Percentiles rank a stretch among this genome's conserved stretches.
phyloP scores from a whole-genome alignment of 2,329 filamentous ascomycete species.

The Westerdykella aurantiaca region DNA sequence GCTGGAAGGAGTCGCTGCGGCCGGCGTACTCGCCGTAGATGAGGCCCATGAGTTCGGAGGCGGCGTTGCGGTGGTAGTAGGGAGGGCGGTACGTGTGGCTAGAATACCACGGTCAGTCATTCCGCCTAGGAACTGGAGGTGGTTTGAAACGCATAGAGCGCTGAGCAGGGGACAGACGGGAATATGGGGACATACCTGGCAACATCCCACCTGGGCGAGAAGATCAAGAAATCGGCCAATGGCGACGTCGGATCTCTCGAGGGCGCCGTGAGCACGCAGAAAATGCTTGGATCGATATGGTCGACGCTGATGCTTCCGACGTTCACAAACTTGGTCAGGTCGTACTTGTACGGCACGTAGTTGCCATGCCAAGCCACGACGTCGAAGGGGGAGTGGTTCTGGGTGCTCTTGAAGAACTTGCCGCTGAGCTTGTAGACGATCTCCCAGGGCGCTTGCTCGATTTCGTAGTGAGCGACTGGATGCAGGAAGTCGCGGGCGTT shows the following conservation, averaged over 20 bases:
- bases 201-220: constrained; percentile 60
- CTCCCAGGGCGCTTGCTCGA: constrained; percentile 41
- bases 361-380: constrained; percentile 76
- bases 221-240: constrained; percentile 60
- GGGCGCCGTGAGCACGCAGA: constrained; percentile 59
- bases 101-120: neutral
- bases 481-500: constrained; percentile 61
- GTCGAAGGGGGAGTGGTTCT: constrained; percentile 70
- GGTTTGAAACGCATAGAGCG: constrained; percentile 5
- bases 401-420: constrained; percentile 58
- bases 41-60: constrained; percentile 62
- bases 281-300: constrained; percentile 74
- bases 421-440: constrained; percentile 54
- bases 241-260: constrained; percentile 56
- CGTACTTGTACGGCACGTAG: constrained; percentile 65
- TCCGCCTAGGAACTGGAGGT: neutral
- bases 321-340: constrained; percentile 69
- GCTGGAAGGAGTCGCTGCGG: constrained; percentile 50
- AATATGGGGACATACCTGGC: constrained; percentile 42
- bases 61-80: constrained; percentile 62
- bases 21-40: constrained; percentile 54
- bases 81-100: constrained; percentile 38
- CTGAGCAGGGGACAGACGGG: constrained; percentile 41
- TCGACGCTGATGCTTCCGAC: constrained; percentile 69
- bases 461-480: constrained; percentile 61